Evolutionary conservation across 306 rosid genomes (phyloP).

Genomic region (Canavalia ensiformis): DNA sequence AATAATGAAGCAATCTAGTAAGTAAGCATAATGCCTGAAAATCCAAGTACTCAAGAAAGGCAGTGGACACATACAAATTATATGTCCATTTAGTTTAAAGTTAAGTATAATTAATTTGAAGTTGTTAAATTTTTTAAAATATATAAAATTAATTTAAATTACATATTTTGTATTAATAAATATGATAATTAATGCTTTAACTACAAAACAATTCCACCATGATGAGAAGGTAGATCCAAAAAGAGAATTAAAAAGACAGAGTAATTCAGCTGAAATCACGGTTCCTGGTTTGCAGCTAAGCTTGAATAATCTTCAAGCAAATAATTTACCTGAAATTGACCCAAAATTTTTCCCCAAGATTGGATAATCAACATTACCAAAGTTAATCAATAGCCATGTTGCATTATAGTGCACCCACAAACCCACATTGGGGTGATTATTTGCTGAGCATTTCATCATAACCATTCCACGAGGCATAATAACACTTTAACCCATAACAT

Average conservation of each 20-base stretch:
- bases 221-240: slow-evolving; percentile 28
- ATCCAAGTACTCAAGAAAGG: neutral
- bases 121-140: no score
- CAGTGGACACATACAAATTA: neutral
- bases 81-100: no score
- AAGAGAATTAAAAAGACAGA: neutral
- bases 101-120: no score
- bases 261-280: slow-evolving; percentile 45
- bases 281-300: slow-evolving; percentile 12
- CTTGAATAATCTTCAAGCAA: slow-evolving; percentile 10
- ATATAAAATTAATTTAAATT: no score
- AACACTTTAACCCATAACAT: slow-evolving; percentile 50
- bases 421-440: slow-evolving; percentile 28
- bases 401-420: slow-evolving; percentile 38
- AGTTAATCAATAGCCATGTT: neutral
- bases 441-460: slow-evolving; percentile 38
- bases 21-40: neutral
- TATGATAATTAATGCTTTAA: no score
- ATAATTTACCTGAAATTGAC: slow-evolving; percentile 1
- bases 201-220: neutral
- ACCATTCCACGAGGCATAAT: slow-evolving; percentile 38
- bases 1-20: neutral
- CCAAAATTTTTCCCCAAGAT: slow-evolving; percentile 1
- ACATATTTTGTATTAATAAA: no score
- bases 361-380: neutral